Base-by-base conservation (phyloP, 202 grass and related monocot genomes). In the Panicum virgatum region DNA sequence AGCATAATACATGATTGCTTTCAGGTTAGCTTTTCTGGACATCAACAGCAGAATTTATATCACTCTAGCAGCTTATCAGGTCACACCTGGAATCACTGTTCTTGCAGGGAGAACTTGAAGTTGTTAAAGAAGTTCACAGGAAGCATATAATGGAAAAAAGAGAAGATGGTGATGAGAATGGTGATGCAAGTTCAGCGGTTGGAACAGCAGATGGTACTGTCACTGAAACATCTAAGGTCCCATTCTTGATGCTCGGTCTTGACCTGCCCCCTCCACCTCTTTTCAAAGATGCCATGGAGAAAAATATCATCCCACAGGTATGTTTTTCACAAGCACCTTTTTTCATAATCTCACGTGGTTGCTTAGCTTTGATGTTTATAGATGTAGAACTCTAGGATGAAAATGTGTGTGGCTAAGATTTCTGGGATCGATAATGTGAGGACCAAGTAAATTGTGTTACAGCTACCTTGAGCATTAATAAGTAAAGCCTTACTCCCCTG, bases 241-340 rank as follows among this genome's bases (percentile, higher is more conserved):
- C 91, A 34, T 99, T 96, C 72, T 66, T 99, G 82, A 96, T 99
- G 92, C 96, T 99, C 12, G 92, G 96, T 80, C 90, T 99, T 77
- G 96, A 99, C 77, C 82, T 99, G 46, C 96, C 96, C 37, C 89
- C 92, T 23, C 96, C 96, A 75, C 96, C 96, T 52, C 92, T 99
- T 88, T 99, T 99, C 79, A 96, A 99, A 89, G 96, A 99, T 8
- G 92, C 92, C 16, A 99, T 99, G 96, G 96, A 99, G 80, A 99
- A 99, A 93, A 96, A 99, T 71, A 99, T 99, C 66, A 99, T 99
- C 70, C 96, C 96, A 83, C 96, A 99, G 92, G 96, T 94, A 85
- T 82, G 72, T 37, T 12, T 74, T 69, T 26, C 72, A 44, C 23
- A 75, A 53, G 7, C 25, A 79, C 60, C 9, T 25, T 69, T 15